Evolutionary conservation across 768 basidiomycete species (phyloP), one percentile per base, ranked within the genome.

Genomic region (Naematelia encephala): DNA sequence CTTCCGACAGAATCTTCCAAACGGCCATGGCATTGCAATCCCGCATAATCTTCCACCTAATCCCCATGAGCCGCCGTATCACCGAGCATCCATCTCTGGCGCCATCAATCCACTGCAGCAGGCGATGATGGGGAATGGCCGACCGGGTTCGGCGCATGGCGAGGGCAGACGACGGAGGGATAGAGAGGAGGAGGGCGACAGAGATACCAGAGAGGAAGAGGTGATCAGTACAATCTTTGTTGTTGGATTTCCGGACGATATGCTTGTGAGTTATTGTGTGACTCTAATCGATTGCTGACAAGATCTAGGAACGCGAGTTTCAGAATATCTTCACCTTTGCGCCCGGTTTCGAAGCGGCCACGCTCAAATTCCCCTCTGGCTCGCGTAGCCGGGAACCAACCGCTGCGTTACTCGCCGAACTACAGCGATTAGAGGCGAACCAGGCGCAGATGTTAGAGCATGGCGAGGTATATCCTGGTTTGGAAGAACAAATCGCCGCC

Each of bases 251-350:
- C 96, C 96, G 2, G 96, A 99, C 57, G 96, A 99, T 70, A 97
- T 98, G 90, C 87, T 88, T 84, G 92, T 90, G 68, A 64, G 87
- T 82, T 25, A 14, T 49, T 21, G 44, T 14, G 30, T 29, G n/a
- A 26, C 34, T 25, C 16, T n/a, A 25, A 21, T 23, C 25, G 34
- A 54, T 12, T 12, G 22, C 48, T 29, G 25, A 51, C n/a, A 14
- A 43, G 34, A 44, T 55, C 2, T 67, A 97, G 92, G 96, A 98
- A 80, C 91, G 96, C 27, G 96, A 99, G 79, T 99, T 98, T 78
- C 91, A 94, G 77, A 97, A 97, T 75, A 94, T 99, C 89, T 99
- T 99, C 76, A 91, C 92, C 5, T 99, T 99, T 72, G 91, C 90
- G 2, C 80, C 84, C 0, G 96, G 92, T 11, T 99, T 98, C 70